Percentiles rank a stretch among this genome's conserved stretches.
These are phyloP conservation scores for Trichoderma arundinaceum DNA, from an alignment of 2,329 filamentous ascomycete genomes.

Conservation along the genomic window DNA sequence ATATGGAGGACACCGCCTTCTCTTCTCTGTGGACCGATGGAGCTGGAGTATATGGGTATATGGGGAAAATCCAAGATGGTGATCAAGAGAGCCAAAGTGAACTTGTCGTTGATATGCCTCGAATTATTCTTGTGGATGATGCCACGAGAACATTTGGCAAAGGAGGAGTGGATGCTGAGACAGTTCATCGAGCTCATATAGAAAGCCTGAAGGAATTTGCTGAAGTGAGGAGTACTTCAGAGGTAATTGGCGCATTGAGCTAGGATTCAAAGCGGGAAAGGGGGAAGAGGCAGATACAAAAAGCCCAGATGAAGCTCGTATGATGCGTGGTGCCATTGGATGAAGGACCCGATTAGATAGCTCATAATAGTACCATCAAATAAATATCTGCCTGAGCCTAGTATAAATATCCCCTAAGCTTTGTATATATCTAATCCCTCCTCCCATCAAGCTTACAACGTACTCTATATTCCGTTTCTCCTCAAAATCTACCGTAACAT, in stretches of 20 bases:
- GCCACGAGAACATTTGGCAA: constrained; percentile 32
- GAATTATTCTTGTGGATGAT: constrained; percentile 33
- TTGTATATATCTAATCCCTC: background rate
- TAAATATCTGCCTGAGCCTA: background rate
- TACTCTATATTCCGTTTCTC: background rate
- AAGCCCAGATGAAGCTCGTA: background rate
- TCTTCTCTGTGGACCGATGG: constrained; percentile 29
- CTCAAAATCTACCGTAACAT: background rate
- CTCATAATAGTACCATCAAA: background rate
- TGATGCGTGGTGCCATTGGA: background rate
- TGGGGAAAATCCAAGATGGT: background rate
- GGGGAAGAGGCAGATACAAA: background rate
- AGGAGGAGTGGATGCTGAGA: constrained; percentile 31
- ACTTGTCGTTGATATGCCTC: constrained; percentile 32
- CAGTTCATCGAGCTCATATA: constrained; percentile 31
- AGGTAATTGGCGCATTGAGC: constrained; percentile 5
- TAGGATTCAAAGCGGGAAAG: background rate
- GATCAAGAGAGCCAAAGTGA: constrained; percentile 5
- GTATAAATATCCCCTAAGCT: background rate
- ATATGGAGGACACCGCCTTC: constrained; percentile 29
- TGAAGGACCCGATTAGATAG: background rate
- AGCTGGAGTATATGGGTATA: constrained; percentile 21
- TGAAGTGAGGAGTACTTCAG: constrained; percentile 28
- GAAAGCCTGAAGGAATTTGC: constrained; percentile 30
- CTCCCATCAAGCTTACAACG: background rate